Evolutionary conservation across 331 rosid species (phyloP).

Genomic region (Acacia concinna): DNA sequence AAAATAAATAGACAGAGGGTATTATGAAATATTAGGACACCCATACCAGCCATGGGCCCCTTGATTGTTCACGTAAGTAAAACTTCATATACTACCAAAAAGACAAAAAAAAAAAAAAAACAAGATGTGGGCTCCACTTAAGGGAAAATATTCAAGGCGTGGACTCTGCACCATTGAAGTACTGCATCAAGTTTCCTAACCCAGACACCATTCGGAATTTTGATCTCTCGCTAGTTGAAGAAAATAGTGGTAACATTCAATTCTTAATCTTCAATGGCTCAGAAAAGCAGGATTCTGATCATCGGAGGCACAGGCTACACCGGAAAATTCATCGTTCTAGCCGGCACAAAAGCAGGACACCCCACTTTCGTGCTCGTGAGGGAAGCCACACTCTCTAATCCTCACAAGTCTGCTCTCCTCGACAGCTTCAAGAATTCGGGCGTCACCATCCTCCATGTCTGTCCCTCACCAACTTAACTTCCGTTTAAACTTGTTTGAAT

Average conservation of each 20-base stretch:
- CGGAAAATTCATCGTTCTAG: slow-evolving; percentile 48
- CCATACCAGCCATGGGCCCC: no score
- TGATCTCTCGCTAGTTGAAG: background rate
- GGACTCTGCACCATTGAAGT: no score
- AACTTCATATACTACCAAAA: no score
- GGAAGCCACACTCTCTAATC: slow-evolving; percentile 22
- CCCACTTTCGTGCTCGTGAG: slow-evolving; percentile 49
- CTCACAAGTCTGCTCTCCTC: slow-evolving; percentile 28
- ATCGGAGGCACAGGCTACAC: slow-evolving; percentile 47
- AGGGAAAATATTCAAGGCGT: no score
- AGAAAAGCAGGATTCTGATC: slow-evolving; percentile 46
- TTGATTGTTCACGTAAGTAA: no score
- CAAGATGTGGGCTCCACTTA: no score
- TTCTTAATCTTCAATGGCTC: slow-evolving; percentile 35
- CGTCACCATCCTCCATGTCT: slow-evolving; percentile 36
- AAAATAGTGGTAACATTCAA: background rate
- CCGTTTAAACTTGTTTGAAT: background rate
- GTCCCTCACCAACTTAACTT: no score
- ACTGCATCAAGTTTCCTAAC: background rate
- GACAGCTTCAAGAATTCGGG: slow-evolving; percentile 40
- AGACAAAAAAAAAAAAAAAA: no score
- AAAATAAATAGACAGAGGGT: no score
- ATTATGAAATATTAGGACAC: no score
- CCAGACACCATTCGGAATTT: background rate
- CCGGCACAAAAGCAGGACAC: slow-evolving; percentile 39